Evolutionary conservation across 768 basidiomycete genomes (phyloP).

Genomic region (Lactifluus rugatus): DNA sequence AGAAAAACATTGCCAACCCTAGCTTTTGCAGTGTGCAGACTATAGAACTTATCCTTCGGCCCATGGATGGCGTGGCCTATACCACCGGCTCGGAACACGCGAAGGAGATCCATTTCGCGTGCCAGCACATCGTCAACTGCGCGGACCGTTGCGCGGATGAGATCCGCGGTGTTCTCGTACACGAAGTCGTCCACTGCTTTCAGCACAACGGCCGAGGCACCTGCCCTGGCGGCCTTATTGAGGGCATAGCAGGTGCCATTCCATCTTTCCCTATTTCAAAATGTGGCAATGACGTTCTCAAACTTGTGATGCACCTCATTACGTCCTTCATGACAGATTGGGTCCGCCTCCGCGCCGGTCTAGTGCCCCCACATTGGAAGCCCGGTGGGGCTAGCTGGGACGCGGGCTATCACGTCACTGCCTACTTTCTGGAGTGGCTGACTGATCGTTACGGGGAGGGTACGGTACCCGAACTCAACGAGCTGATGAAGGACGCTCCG

Average conservation of each 20-base stretch:
- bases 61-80: slow-evolving; percentile 64
- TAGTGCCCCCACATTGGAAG: slow-evolving; percentile 65
- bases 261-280: slow-evolving; percentile 9
- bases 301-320: too few relatives aligned
- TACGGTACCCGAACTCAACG: slow-evolving; percentile 51
- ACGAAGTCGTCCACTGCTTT: slow-evolving; percentile 74
- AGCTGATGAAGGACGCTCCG: slow-evolving; percentile 35
- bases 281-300: background rate
- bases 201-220: slow-evolving; percentile 54
- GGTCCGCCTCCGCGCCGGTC: slow-evolving; percentile 51
- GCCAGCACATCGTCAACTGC: slow-evolving; percentile 47
- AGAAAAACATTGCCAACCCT: background rate
- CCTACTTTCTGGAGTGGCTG: slow-evolving; percentile 64
- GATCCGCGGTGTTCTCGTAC: slow-evolving; percentile 59
- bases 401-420: slow-evolving; percentile 64
- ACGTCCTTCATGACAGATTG: slow-evolving; percentile 39
- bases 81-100: slow-evolving; percentile 44
- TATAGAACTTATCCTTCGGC: slow-evolving; percentile 49
- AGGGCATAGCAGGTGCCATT: slow-evolving; percentile 62
- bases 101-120: slow-evolving; percentile 70
- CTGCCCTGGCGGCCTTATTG: slow-evolving; percentile 63
- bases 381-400: slow-evolving; percentile 51
- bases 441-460: slow-evolving; percentile 44
- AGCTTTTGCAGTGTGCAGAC: slow-evolving; percentile 22
- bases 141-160: slow-evolving; percentile 42